phyloP scores from a whole-genome alignment of 1,284 basidiomycete species.

The Ganoderma leucocontextum region DNA sequence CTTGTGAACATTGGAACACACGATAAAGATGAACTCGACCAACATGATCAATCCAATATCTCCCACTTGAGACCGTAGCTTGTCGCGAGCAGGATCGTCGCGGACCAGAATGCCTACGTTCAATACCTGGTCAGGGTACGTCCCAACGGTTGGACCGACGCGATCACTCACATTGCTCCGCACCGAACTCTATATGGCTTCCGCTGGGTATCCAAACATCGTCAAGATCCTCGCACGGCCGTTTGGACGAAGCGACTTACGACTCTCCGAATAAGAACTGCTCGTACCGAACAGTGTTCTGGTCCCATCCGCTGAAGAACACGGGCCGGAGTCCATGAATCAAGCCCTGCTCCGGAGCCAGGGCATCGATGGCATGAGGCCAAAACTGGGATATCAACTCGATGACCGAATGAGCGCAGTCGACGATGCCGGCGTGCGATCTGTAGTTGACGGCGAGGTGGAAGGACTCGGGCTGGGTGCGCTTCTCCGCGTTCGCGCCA shows the following conservation, averaged over 20 bases:
- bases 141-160: no score
- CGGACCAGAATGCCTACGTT: conserved; percentile 72
- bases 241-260: conserved; percentile 37
- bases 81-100: conserved; percentile 58
- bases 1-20: neutral
- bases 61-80: conserved; percentile 62
- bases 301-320: conserved; percentile 64
- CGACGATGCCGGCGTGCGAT: conserved; percentile 73
- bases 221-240: neutral
- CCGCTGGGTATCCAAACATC: conserved; percentile 44
- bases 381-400: conserved; percentile 70
- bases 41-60: conserved; percentile 71
- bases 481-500: neutral
- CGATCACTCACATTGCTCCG: conserved; percentile 63
- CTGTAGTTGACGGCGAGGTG: conserved; percentile 73
- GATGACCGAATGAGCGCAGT: conserved; percentile 70
- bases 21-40: conserved; percentile 28
- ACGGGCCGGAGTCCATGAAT: conserved; percentile 68
- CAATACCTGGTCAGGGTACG: neutral
- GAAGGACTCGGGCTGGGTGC: conserved; percentile 55
- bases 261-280: conserved; percentile 64
- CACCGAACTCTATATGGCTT: conserved; percentile 68
- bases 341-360: conserved; percentile 65
- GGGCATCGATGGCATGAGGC: conserved; percentile 69
- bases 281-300: conserved; percentile 59